phyloP scores from a whole-genome alignment of 2,329 filamentous ascomycete genomes.

The Calonectria hongkongensis region DNA sequence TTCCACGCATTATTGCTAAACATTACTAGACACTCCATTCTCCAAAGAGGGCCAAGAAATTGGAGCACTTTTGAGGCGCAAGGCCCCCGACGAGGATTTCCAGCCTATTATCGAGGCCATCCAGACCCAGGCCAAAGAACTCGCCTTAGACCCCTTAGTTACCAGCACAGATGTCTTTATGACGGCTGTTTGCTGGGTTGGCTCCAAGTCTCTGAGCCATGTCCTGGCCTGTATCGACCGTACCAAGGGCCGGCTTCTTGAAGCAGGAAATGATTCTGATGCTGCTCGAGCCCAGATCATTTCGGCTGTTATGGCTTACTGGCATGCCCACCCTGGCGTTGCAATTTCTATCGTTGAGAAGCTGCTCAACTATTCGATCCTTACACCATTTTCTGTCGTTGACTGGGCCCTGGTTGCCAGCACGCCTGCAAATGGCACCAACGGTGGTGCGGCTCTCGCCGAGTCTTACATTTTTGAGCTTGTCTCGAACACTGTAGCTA shows the following conservation, averaged over 20 bases:
- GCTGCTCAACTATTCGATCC: slow-evolving; percentile 96
- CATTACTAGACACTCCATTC: slow-evolving; percentile 82
- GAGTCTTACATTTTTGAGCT: slow-evolving; percentile 91
- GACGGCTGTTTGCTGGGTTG: slow-evolving; percentile 93
- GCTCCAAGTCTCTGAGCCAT: slow-evolving; percentile 96
- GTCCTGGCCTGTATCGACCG: slow-evolving; percentile 97
- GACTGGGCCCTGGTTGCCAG: slow-evolving; percentile 88
- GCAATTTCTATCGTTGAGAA: slow-evolving; percentile 97
- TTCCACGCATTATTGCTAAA: neutral
- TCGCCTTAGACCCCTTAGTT: slow-evolving; percentile 85
- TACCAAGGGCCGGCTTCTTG: slow-evolving; percentile 90
- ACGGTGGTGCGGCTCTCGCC: slow-evolving; percentile 80
- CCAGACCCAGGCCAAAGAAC: slow-evolving; percentile 83
- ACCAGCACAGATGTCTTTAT: slow-evolving; percentile 95
- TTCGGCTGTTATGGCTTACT: slow-evolving; percentile 92
- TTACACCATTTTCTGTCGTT: slow-evolving; percentile 89
- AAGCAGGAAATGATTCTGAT: slow-evolving; percentile 84
- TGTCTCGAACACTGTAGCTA: slow-evolving; percentile 89
- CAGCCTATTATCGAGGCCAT: slow-evolving; percentile 87
- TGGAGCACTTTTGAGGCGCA: slow-evolving; percentile 85
- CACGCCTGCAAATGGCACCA: slow-evolving; percentile 68
- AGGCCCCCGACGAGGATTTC: slow-evolving; percentile 91
- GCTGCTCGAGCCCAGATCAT: slow-evolving; percentile 91
- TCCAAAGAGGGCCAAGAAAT: slow-evolving; percentile 89
- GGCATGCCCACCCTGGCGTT: slow-evolving; percentile 92